Evolutionary conservation across 805 yeast species (phyloP), one percentile per base, ranked within the genome.

Genomic region (Zygosaccharomyces pseudorouxii): DNA sequence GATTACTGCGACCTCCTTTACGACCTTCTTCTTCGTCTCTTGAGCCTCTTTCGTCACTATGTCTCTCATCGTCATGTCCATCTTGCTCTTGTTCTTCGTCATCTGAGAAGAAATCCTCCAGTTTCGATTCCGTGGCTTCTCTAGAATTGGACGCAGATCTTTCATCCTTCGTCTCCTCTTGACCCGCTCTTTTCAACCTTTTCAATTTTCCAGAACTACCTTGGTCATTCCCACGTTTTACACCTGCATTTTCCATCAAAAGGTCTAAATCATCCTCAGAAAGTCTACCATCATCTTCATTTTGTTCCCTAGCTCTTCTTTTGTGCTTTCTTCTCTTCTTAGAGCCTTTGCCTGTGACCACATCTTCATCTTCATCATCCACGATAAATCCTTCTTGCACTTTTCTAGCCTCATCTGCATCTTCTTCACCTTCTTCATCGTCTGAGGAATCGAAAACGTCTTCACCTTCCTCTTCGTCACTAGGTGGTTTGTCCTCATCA

Each of bases 191-290:
- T 64, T 90, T 90, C 54, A 92, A 77, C 44, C 99, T 82, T 67
- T 90, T 92, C 69, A 88, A 81, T 46, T 53, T 64, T 19, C 69
- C 70, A 25, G 75, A 67, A 38, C 72, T 68, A 28, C 66, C 56
- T 8, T 67, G 27, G 20, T 75, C 64, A 42, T 56, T 60, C 1
- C 60, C 65, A 18, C 82, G 78, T 31, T 72, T 70, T n/a, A 80
- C 84, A 33, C 97, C 97, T 0, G 93, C 80, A 65, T 89, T 90
- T 69, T 90, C 98, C 79, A 89, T 77, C 48, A 93, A 74, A 39
- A 93, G 77, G 56, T 92, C 98, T 59, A 93, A 76, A 67, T 93
- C 99, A 69, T 93, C 99, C 67, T 92, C 97, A 62, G 93, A 97
- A 45, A 93, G 75, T 55, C 82, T 89, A 54, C 78, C 85, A 40